Evolutionary conservation across 345 rosid species (phyloP).

Genomic region (Gossypium turneri): DNA sequence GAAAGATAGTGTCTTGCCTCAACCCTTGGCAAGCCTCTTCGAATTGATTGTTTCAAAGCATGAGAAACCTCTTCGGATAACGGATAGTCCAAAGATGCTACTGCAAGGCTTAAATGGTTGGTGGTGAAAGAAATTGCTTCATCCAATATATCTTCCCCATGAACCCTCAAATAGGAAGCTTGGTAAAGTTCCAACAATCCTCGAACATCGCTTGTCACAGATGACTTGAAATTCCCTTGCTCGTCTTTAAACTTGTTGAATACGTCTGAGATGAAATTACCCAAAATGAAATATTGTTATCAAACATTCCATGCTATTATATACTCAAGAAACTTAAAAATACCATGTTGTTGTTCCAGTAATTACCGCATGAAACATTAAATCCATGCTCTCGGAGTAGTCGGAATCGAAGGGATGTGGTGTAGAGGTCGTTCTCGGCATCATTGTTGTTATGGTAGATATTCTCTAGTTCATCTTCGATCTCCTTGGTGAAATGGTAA

Average conservation of each 20-base stretch:
- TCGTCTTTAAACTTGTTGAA: constrained; percentile 24
- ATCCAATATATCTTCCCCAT: constrained; percentile 22
- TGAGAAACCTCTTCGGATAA: constrained; percentile 19
- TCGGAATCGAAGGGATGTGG: constrained; percentile 23
- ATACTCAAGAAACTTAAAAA: neutral
- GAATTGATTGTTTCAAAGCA: constrained; percentile 24
- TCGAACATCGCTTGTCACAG: neutral
- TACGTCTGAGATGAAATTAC: constrained; percentile 12
- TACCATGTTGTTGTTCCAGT: neutral
- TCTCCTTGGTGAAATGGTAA: constrained; percentile 29
- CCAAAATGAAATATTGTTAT: neutral
- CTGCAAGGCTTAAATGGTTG: neutral
- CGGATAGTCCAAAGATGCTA: neutral
- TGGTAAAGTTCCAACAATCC: constrained; percentile 30
- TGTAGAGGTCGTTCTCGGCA: constrained; percentile 5
- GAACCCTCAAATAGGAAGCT: constrained; percentile 25
- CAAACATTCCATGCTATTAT: neutral
- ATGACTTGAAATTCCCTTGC: constrained; percentile 22
- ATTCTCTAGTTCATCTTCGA: constrained; percentile 7
- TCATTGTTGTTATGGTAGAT: neutral
- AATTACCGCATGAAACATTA: constrained; percentile 19
- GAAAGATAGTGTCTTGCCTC: constrained; percentile 23
- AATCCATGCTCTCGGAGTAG: constrained; percentile 28
- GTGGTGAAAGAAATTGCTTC: constrained; percentile 22
- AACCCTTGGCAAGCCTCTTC: constrained; percentile 17